phyloP scores from a whole-genome alignment of 2,329 filamentous ascomycete genomes.

The Cercospora sp. region DNA sequence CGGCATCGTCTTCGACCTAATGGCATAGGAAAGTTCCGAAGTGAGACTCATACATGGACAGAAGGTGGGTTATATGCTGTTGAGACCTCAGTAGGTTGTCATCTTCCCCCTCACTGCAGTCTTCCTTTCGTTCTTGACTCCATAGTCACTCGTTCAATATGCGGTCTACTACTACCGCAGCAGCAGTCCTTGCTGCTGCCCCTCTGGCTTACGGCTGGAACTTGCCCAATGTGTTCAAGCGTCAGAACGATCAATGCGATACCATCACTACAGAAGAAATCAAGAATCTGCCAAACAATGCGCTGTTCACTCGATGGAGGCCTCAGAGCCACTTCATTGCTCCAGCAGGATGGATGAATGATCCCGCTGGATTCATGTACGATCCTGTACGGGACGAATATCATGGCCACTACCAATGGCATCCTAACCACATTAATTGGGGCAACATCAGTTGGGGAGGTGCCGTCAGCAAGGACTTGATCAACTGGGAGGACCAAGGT shows the following conservation, averaged over 20 bases:
- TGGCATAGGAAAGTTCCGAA: not conserved
- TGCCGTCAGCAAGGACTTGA: conserved; percentile 52
- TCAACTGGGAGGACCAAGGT: conserved; percentile 46
- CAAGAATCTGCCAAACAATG: conserved; percentile 46
- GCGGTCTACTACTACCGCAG: conserved; percentile 16
- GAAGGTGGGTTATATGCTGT: conserved; percentile 5
- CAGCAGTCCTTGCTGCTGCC: conserved; percentile 15
- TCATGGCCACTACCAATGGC: conserved; percentile 57
- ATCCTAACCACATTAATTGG: conserved; percentile 51
- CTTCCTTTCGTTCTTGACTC: not conserved
- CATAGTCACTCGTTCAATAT: conserved; percentile 3
- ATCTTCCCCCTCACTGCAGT: not conserved
- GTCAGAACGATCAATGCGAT: conserved; percentile 21
- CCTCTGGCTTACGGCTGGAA: conserved; percentile 2
- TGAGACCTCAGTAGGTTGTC: not conserved
- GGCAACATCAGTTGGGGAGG: conserved; percentile 55
- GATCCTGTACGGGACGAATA: conserved; percentile 51
- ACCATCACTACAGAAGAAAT: conserved; percentile 37
- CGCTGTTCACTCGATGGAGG: conserved; percentile 52
- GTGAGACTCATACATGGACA: not conserved
- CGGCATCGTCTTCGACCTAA: not conserved
- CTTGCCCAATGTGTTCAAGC: not conserved
- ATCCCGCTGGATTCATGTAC: conserved; percentile 55
- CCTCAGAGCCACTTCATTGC: conserved; percentile 49
- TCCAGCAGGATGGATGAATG: conserved; percentile 53